These are phyloP conservation scores for Mucor mucedo DNA, from an alignment of 371 early-diverging fungal genomes.

Conservation along the genomic window DNA sequence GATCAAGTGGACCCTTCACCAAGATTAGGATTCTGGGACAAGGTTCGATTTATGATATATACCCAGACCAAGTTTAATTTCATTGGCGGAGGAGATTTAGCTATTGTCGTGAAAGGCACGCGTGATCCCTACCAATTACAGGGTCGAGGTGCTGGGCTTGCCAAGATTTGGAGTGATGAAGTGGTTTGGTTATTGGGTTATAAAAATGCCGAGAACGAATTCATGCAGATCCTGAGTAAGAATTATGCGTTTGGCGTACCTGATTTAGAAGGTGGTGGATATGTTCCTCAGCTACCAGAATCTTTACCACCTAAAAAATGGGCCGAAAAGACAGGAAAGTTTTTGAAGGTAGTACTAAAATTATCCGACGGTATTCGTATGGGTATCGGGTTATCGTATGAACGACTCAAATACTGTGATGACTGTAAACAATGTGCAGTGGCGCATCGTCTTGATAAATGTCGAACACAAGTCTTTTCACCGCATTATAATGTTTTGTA, in stretches of 20 bases:
- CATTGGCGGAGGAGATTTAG: conserved; percentile 55
- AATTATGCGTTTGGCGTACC: conserved; percentile 43
- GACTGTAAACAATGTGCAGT: background rate
- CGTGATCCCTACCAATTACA: conserved; percentile 36
- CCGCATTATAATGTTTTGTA: conserved; percentile 52
- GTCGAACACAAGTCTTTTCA: conserved; percentile 29
- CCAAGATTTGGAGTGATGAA: conserved; percentile 37
- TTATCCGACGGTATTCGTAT: conserved; percentile 52
- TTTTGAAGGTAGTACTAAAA: conserved; percentile 46
- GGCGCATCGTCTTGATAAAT: conserved; percentile 7
- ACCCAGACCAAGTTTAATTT: conserved; percentile 47
- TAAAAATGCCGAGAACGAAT: conserved; percentile 35
- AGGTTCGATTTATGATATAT: conserved; percentile 65
- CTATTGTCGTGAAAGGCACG: conserved; percentile 35
- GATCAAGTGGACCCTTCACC: conserved; percentile 64
- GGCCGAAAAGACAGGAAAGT: conserved; percentile 5
- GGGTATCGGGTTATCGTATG: conserved; percentile 54
- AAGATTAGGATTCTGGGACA: conserved; percentile 75
- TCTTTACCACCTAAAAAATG: background rate
- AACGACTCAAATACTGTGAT: conserved; percentile 18
- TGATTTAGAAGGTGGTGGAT: conserved; percentile 22
- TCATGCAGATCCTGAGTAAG: conserved; percentile 43
- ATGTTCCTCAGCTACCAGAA: conserved; percentile 23
- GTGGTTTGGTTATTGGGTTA: conserved; percentile 38
- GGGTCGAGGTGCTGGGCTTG: conserved; percentile 35